These are phyloP conservation scores for Hamamelis virginiana DNA, from an alignment of 164 flowering plant species.

Conservation along the genomic window DNA sequence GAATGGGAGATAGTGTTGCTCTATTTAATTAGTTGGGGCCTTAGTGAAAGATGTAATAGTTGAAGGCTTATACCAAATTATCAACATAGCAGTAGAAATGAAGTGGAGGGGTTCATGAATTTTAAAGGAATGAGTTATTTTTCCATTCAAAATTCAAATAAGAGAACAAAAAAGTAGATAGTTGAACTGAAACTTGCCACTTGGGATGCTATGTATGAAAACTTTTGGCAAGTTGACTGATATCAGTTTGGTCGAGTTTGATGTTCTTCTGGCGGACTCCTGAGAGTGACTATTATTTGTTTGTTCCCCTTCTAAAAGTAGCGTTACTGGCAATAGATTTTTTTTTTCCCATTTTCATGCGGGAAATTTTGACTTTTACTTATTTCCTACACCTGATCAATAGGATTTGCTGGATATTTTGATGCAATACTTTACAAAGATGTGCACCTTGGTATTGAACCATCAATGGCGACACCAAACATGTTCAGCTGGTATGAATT, in stretches of 20 bases:
- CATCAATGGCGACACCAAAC: constrained; percentile 84
- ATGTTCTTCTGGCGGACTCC: too few relatives aligned
- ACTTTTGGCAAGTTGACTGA: background rate
- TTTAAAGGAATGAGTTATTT: background rate
- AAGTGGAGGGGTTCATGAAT: background rate
- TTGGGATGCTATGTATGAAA: background rate
- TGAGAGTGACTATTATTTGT: too few relatives aligned
- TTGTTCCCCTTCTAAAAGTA: too few relatives aligned
- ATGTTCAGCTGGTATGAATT: constrained; percentile 92
- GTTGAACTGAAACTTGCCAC: background rate
- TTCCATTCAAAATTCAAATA: background rate
- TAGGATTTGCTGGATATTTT: constrained; percentile 99
- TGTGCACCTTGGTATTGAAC: constrained; percentile 98
- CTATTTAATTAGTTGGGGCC: too few relatives aligned
- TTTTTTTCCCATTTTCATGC: background rate
- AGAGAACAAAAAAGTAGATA: background rate
- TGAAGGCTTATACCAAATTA: background rate
- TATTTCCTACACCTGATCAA: constrained; percentile 9
- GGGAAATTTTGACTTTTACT: background rate
- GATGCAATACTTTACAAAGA: constrained; percentile 94
- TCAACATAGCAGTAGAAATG: background rate
- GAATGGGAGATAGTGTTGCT: too few relatives aligned
- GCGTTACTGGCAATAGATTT: background rate
- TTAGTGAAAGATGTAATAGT: too few relatives aligned
- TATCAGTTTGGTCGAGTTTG: too few relatives aligned